Base-by-base conservation (phyloP, 176 grass and related monocot species). In the Puya raimondii region DNA sequence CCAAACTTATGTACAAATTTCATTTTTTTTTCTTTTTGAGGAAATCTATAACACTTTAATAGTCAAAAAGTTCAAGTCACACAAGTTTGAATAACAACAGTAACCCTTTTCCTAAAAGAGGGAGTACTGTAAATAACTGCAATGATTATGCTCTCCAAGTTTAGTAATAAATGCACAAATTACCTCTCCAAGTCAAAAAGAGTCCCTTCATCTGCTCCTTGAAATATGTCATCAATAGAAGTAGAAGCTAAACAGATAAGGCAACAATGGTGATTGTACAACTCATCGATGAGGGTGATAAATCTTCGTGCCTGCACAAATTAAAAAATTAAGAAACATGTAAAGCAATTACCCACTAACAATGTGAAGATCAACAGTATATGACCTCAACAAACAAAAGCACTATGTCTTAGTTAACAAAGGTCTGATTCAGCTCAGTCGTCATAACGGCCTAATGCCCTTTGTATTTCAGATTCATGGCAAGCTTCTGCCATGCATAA, bases 181-280 rank as follows among this genome's bases (percentile, higher is more conserved):
- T 88, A 89, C 93, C 93, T 97, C 76, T 97, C 93, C 63, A 97
- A 78, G 72, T 97, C 89, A 83, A 97, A 97, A 79, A 88, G 86
- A 48, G 84, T 70, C 78, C 93, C 93, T 80, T 92, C 93, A 51
- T 92, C 93, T 47, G 89, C 92, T 75, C 89, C 93, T 78, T 92
- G 86, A 85, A 97, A 97, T 54, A 92, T 78, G 82, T 97, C 74
- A 11, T 97, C 93, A 83, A 97, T 90, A 64, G 86, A 81, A 87
- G 77, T 77, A 68, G 74, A 10, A 56, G 93, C 84, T 69, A 97
- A 72, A 76, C 93, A 90, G 68, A 90, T 50, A 77, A 92, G 76
- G n/a, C 71, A 74, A 66, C 93, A 97, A 57, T 97, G 89, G 68
- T 97, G 74, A 78, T 96, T 97, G 84, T 97, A 97, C 65, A 92